Percentiles rank a stretch among this genome's conserved stretches.
These are phyloP conservation scores for Mollisia scopiformis DNA, from an alignment of 2,329 filamentous ascomycete species.

Conservation along the genomic window DNA sequence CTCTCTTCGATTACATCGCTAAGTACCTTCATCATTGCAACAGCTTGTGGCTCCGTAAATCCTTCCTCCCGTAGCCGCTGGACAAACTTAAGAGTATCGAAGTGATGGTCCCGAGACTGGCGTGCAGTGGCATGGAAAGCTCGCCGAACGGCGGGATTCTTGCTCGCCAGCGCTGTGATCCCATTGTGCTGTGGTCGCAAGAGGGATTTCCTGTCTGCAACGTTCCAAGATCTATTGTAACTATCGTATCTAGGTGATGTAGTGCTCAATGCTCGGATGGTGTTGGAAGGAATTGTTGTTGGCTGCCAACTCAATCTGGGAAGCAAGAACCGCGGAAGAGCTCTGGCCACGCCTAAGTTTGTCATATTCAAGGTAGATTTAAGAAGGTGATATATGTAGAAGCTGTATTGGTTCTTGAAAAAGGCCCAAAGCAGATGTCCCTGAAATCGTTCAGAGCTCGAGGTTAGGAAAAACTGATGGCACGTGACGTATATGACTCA, in stretches of 20 bases:
- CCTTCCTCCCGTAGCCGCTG: slow-evolving; percentile 87
- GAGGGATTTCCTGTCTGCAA: background rate
- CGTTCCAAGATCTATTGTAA: slow-evolving; percentile 9
- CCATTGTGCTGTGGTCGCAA: slow-evolving; percentile 8
- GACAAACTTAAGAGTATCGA: slow-evolving; percentile 97
- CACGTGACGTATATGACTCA: background rate
- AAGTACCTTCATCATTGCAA: slow-evolving; percentile 97
- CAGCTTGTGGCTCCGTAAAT: slow-evolving; percentile 92
- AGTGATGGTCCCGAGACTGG: slow-evolving; percentile 81
- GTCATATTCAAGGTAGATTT: slow-evolving; percentile 26
- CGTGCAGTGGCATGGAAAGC: slow-evolving; percentile 70
- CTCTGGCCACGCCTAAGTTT: slow-evolving; percentile 27
- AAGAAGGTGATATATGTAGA: background rate
- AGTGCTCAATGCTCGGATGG: slow-evolving; percentile 30
- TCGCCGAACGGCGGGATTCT: slow-evolving; percentile 31
- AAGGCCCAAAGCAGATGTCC: background rate
- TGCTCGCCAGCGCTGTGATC: slow-evolving; percentile 8
- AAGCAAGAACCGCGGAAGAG: slow-evolving; percentile 36
- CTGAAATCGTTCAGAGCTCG: background rate
- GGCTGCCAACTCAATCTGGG: slow-evolving; percentile 38
- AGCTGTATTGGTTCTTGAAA: background rate
- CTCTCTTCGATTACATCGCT: slow-evolving; percentile 97
- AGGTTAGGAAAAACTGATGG: background rate
- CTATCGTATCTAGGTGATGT: slow-evolving; percentile 14
- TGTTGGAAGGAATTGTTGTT: slow-evolving; percentile 19